Percentiles rank a stretch among this genome's conserved stretches.
These are phyloP conservation scores for Dysphania ambrosioides DNA, from an alignment of 148 eudicot genomes.

Conservation along the genomic window DNA sequence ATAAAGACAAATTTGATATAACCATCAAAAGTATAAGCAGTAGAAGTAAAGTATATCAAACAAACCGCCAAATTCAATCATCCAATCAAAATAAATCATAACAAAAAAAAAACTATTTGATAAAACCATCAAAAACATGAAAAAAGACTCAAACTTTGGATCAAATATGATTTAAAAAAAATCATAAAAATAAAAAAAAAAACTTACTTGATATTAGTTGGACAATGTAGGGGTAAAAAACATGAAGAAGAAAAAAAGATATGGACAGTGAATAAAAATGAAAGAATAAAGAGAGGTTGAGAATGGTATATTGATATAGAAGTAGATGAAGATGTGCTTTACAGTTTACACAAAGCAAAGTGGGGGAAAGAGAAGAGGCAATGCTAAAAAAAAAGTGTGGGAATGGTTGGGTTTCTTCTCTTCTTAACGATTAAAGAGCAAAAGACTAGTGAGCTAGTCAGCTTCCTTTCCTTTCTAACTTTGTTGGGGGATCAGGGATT, in stretches of 20 bases:
- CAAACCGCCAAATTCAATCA: background rate
- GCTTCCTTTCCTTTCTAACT: background rate
- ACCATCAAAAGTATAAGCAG: background rate
- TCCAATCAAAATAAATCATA: background rate
- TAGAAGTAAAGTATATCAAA: background rate
- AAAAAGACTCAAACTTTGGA: conserved; percentile 7
- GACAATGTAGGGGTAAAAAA: conserved; percentile 24
- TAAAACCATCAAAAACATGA: background rate
- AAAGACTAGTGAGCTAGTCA: background rate
- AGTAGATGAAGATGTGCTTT: conserved; percentile 9
- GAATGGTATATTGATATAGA: background rate
- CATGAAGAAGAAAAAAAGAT: conserved; percentile 7
- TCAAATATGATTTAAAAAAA: conserved; percentile 12
- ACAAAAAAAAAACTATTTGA: background rate
- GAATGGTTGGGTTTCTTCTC: background rate
- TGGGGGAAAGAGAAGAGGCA: conserved; percentile 13
- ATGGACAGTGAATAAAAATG: too few relatives aligned
- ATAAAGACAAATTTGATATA: too few relatives aligned
- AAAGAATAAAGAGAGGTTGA: background rate
- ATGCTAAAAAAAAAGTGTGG: conserved; percentile 6
- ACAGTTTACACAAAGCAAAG: conserved; percentile 23
- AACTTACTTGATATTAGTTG: conserved; percentile 24
- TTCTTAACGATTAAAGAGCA: background rate
- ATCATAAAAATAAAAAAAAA: background rate
- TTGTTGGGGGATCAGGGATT: conserved; percentile 10